These are phyloP conservation scores for Coriaria nepalensis DNA, from an alignment of 306 rosid species.

Conservation along the genomic window DNA sequence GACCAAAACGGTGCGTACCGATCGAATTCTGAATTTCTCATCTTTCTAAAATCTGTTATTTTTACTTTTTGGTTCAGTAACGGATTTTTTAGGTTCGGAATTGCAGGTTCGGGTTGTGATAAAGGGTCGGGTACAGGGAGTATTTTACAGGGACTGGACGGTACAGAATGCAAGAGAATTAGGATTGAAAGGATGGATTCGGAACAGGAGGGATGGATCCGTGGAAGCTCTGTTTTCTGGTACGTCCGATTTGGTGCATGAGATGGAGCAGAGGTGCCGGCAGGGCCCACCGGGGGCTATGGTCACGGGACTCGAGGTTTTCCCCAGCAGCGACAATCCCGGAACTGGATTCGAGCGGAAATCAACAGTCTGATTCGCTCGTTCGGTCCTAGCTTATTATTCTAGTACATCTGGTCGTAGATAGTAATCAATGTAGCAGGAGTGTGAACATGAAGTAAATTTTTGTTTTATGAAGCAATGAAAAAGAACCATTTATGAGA, in stretches of 20 bases:
- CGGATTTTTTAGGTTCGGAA: conserved; percentile 6
- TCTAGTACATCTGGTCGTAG: no score
- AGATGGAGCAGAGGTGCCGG: conserved; percentile 82
- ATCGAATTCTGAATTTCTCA: not conserved
- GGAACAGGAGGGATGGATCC: conserved; percentile 43
- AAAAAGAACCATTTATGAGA: no score
- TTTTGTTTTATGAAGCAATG: no score
- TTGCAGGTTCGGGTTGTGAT: conserved; percentile 78
- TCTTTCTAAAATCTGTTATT: not conserved
- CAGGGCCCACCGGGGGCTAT: conserved; percentile 66
- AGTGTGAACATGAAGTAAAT: no score
- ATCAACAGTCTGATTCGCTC: conserved; percentile 35
- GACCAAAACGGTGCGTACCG: conserved; percentile 45
- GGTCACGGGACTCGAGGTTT: conserved; percentile 58
- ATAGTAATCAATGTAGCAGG: no score
- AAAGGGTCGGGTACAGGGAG: conserved; percentile 77
- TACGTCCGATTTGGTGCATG: conserved; percentile 24
- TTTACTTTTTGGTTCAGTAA: not conserved
- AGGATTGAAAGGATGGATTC: conserved; percentile 45
- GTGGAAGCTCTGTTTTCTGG: conserved; percentile 50
- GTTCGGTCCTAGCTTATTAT: no score
- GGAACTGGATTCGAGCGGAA: conserved; percentile 47
- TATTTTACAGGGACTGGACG: conserved; percentile 46
- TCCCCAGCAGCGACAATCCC: conserved; percentile 45
- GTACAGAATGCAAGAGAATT: conserved; percentile 29